Conservation (phyloP, 108 stramenopile genomes). For the Chaetoceros tenuissimus region DNA sequence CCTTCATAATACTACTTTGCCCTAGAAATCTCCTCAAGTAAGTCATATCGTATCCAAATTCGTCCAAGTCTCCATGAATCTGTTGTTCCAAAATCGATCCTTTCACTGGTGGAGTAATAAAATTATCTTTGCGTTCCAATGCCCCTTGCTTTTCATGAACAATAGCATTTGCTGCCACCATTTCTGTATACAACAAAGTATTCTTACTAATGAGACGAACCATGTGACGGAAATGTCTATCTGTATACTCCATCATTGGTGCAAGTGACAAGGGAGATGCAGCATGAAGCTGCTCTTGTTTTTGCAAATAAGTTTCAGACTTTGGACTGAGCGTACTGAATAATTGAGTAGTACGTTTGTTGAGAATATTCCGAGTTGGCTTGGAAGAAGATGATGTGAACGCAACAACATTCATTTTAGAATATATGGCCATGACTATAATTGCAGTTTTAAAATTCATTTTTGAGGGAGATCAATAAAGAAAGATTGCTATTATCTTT, state of each 20-base stretch:
- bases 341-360: too few relatives aligned
- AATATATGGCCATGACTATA: too few relatives aligned
- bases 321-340: background rate
- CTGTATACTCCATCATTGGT: conserved; percentile 99
- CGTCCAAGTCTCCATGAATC: background rate
- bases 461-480: too few relatives aligned
- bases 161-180: conserved; percentile 93
- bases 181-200: conserved; percentile 95
- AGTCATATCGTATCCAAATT: background rate
- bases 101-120: conserved; percentile 1
- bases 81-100: conserved; percentile 6
- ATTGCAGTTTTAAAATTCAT: too few relatives aligned
- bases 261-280: conserved; percentile 58
- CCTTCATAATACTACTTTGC: conserved; percentile 20
- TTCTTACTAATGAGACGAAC: conserved; percentile 68
- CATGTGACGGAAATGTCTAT: conserved; percentile 91
- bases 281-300: background rate
- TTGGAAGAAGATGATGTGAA: too few relatives aligned
- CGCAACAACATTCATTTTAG: too few relatives aligned
- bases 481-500: too few relatives aligned
- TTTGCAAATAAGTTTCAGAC: background rate
- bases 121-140: background rate
- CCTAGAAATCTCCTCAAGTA: conserved; percentile 28
- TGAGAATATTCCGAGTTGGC: too few relatives aligned
- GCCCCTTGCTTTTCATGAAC: conserved; percentile 34